A percentile compares a stretch with the other conserved stretches of the same genome.
Conservation (phyloP, 2,329 filamentous ascomycete species). For the Nemania sp. region DNA sequence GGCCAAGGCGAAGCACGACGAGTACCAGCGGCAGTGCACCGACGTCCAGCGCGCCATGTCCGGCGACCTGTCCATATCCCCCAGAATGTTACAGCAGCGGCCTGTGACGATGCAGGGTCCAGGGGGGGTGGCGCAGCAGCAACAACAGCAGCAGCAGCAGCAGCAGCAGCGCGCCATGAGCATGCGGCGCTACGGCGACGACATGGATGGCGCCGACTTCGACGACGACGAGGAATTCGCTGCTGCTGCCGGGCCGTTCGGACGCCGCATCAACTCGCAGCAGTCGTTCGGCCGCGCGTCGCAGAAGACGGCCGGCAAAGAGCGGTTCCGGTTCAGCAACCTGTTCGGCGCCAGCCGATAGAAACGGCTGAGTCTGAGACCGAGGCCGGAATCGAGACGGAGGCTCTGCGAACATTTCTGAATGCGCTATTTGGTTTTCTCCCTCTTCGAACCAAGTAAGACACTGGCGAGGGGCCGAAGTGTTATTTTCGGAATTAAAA, state of each 20-base stretch:
- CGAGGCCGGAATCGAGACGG: too few relatives aligned
- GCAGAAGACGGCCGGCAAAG: conserved; percentile 36
- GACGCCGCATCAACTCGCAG: conserved; percentile 39
- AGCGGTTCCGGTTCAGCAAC: conserved; percentile 41
- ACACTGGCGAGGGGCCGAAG: too few relatives aligned
- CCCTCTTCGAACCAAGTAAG: too few relatives aligned
- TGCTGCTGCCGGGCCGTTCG: conserved; percentile 30
- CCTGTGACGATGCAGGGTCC: conserved; percentile 25
- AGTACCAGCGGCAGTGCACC: conserved; percentile 48
- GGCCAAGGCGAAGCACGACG: conserved; percentile 50
- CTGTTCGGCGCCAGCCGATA: conserved; percentile 23
- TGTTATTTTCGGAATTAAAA: background rate
- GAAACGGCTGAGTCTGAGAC: background rate
- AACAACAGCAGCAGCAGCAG: conserved; percentile 31
- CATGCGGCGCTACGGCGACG: conserved; percentile 20
- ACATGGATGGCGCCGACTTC: conserved; percentile 19
- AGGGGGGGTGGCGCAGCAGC: conserved; percentile 24
- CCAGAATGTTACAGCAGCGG: conserved; percentile 24
- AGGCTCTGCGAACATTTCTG: too few relatives aligned
- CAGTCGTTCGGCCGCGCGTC: conserved; percentile 41
- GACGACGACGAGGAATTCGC: conserved; percentile 35
- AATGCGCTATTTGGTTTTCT: too few relatives aligned
- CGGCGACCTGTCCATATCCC: conserved; percentile 42
- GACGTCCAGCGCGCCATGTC: conserved; percentile 50
- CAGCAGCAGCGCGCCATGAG: conserved; percentile 32